Evolutionary conservation across 176 grass and related monocot species (phyloP), one percentile per base, ranked within the genome.

Genomic region (Oryza punctata): DNA sequence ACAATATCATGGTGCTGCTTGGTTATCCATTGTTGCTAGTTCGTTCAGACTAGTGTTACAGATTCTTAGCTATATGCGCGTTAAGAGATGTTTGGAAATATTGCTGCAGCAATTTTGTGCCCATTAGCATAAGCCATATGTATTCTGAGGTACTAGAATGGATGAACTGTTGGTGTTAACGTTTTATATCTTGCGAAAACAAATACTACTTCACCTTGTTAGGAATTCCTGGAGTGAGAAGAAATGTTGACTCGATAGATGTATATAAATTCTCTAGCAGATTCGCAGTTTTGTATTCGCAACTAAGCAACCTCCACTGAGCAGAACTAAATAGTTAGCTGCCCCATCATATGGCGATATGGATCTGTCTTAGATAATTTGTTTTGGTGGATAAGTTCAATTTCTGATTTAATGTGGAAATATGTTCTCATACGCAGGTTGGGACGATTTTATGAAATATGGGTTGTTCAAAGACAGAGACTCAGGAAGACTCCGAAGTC

Each of bases 381-480:
- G 6, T 65, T 44, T 57, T 81, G 24, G 33, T 35, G 33, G 5
- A 35, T 0, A 35, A 0, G 33, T 35, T 35, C 33, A 35, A 35
- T 35, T 35, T 35, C 4, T 35, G 33, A 35, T 85, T 13, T 43
- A 65, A 73, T 28, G 63, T 64, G 26, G 66, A 16, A 89, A 32
- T 75, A 27, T 81, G 32, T 27, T 85, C 65, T 78, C 12, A 41
- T 90, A 25, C 28, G 29, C 78, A 90, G 88, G 73, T 30, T 78
- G 49, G 74, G 26, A 61, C 18, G 45, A 8, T 67, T 75, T 47
- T 50, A 82, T 90, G 60, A 90, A 90, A 45, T 66, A 90, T 90
- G 88, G 88, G 60, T 63, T 46, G 59, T 67, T 67, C 72, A 18
- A 65, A 82, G 80, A 45, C 76, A 73, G 67, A 71, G 18, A 6